phyloP scores from a whole-genome alignment of 176 grass and related monocot species.

The Pharus latifolius region DNA sequence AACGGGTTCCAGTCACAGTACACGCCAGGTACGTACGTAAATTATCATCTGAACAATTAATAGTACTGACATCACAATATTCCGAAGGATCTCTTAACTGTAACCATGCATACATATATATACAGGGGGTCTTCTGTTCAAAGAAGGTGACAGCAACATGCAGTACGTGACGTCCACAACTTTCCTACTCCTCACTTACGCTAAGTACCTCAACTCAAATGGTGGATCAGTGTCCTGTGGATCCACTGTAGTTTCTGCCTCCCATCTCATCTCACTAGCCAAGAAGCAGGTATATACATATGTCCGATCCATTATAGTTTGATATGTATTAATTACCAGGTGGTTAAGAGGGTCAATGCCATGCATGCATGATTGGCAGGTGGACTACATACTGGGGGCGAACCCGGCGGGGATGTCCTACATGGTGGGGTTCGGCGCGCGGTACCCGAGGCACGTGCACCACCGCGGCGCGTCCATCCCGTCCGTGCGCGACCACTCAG shows the following conservation, averaged over 20 bases:
- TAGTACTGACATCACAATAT: too few species aligned
- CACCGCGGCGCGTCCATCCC: constrained; percentile 52
- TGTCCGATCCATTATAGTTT: too few species aligned
- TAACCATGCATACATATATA: too few species aligned
- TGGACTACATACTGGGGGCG: constrained; percentile 58
- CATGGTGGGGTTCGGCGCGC: constrained; percentile 50
- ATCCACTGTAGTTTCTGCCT: neutral
- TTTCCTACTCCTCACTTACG: constrained; percentile 67
- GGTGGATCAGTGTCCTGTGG: constrained; percentile 14
- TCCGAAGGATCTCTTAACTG: too few species aligned
- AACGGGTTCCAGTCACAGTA: constrained; percentile 54
- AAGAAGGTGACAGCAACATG: constrained; percentile 61
- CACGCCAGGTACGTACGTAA: constrained; percentile 57
- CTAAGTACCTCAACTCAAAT: constrained; percentile 44
- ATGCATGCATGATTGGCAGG: constrained; percentile 38
- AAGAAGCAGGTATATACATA: constrained; percentile 56
- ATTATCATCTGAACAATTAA: too few species aligned
- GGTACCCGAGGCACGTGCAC: constrained; percentile 41
- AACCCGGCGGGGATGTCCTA: constrained; percentile 42
- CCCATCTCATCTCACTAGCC: constrained; percentile 41
- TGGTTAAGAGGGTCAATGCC: too few species aligned
- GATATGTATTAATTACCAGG: too few species aligned
- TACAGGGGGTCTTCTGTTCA: constrained; percentile 54
- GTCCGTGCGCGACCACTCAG: constrained; percentile 37
- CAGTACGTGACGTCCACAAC: constrained; percentile 80